These are phyloP conservation scores for Laguncularia racemosa DNA, from an alignment of 345 rosid species.

Conservation along the genomic window DNA sequence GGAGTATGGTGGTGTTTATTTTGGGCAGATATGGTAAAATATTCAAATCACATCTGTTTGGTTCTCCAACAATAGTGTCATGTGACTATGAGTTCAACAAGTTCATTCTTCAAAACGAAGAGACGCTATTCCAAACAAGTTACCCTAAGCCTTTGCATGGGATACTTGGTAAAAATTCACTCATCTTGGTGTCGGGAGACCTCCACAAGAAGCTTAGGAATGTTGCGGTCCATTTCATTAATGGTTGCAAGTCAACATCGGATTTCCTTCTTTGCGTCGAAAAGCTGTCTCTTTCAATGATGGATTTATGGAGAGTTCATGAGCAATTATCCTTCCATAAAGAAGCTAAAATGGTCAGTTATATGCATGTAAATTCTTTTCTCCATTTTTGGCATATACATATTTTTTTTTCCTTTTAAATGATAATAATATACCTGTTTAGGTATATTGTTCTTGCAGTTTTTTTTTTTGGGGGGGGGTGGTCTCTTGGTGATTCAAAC, in stretches of 20 bases:
- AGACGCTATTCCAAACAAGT: constrained; percentile 49
- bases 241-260: constrained; percentile 37
- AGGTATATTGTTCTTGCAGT: no score
- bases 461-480: no score
- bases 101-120: constrained; percentile 83
- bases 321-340: constrained; percentile 40
- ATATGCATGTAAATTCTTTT: background rate
- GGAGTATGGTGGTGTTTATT: no score
- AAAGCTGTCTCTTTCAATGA: constrained; percentile 39
- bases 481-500: no score
- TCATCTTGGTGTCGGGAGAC: constrained; percentile 51
- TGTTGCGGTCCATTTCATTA: constrained; percentile 42
- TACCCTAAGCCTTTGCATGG: constrained; percentile 75
- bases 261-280: constrained; percentile 38
- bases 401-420: no score
- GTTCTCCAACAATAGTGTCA: constrained; percentile 72
- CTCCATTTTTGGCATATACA: no score
- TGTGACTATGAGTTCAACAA: constrained; percentile 72
- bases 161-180: constrained; percentile 61
- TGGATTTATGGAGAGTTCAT: constrained; percentile 55
- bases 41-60: constrained; percentile 75
- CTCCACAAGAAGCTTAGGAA: constrained; percentile 65
- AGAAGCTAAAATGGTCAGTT: constrained; percentile 48
- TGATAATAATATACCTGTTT: no score
- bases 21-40: constrained; percentile 58